Percentiles rank a stretch among this genome's conserved stretches.
These are phyloP conservation scores for Chaetomium cochliodes DNA, from an alignment of 495 filamentous ascomycete genomes.

Conservation along the genomic window DNA sequence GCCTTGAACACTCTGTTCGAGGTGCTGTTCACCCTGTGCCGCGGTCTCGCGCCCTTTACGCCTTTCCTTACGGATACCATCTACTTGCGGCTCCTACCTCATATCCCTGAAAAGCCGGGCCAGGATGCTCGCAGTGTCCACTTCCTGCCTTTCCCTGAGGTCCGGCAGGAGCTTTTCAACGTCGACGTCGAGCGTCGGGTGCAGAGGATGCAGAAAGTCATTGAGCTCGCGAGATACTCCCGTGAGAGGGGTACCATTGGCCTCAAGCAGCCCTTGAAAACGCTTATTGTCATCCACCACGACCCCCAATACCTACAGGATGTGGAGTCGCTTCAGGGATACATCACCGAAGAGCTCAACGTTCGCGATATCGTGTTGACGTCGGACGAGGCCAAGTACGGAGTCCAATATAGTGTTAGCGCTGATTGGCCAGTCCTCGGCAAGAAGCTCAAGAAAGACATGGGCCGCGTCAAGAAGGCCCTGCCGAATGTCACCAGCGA, in stretches of 20 bases:
- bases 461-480: constrained; percentile 84
- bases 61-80: constrained; percentile 96
- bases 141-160: constrained; percentile 86
- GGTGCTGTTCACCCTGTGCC: constrained; percentile 83
- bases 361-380: constrained; percentile 80
- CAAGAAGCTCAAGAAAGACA: constrained; percentile 95
- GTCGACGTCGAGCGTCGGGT: constrained; percentile 82
- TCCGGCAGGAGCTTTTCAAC: constrained; percentile 84
- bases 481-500: constrained; percentile 75
- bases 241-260: constrained; percentile 82
- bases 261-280: constrained; percentile 87
- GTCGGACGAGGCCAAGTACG: constrained; percentile 83
- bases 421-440: constrained; percentile 94
- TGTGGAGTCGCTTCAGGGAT: constrained; percentile 74
- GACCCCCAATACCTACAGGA: constrained; percentile 81
- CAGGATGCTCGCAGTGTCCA: constrained; percentile 83
- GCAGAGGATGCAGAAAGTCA: constrained; percentile 89
- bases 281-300: constrained; percentile 87
- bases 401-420: constrained; percentile 81
- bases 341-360: constrained; percentile 90
- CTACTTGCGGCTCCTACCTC: constrained; percentile 77
- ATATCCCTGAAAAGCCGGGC: constrained; percentile 55
- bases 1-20: constrained; percentile 97
- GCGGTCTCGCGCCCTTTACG: constrained; percentile 89
- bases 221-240: constrained; percentile 81